phyloP scores from a whole-genome alignment of 345 rosid genomes.

The Populus deltoides region DNA sequence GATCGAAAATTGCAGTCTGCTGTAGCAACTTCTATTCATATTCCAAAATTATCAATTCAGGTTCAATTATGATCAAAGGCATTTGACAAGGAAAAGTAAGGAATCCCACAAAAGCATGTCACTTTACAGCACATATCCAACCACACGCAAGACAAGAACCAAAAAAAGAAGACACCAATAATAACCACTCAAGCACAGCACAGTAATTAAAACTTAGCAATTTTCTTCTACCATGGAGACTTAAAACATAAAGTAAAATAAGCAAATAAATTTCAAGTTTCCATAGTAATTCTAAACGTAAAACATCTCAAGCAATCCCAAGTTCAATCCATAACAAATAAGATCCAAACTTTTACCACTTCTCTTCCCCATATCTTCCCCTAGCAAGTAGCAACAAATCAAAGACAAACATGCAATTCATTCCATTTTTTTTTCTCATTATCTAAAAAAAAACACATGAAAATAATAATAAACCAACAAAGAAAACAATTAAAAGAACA shows the following conservation, averaged over 20 bases:
- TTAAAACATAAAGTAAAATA: not conserved
- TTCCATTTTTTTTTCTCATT: too few species aligned
- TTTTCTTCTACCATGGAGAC: not conserved
- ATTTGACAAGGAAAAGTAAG: not conserved
- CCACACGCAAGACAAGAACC: conserved; percentile 28
- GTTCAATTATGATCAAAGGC: not conserved
- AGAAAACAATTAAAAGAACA: not conserved
- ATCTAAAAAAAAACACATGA: too few species aligned
- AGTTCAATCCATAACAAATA: not conserved
- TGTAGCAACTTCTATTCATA: not conserved
- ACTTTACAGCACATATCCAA: conserved; percentile 23
- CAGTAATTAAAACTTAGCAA: not conserved
- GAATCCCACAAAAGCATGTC: conserved; percentile 9
- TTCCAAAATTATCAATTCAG: conserved; percentile 8
- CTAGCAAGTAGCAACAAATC: not conserved
- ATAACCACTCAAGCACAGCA: not conserved
- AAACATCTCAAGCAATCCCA: not conserved
- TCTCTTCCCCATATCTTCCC: not conserved
- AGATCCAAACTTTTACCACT: not conserved
- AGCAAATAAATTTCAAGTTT: not conserved
- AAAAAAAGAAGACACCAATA: not conserved
- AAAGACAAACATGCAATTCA: not conserved
- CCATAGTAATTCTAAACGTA: not conserved
- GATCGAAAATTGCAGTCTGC: not conserved
- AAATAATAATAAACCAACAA: not conserved